Conservation (phyloP, 2,329 filamentous ascomycete species). For the Didymella sp. region DNA sequence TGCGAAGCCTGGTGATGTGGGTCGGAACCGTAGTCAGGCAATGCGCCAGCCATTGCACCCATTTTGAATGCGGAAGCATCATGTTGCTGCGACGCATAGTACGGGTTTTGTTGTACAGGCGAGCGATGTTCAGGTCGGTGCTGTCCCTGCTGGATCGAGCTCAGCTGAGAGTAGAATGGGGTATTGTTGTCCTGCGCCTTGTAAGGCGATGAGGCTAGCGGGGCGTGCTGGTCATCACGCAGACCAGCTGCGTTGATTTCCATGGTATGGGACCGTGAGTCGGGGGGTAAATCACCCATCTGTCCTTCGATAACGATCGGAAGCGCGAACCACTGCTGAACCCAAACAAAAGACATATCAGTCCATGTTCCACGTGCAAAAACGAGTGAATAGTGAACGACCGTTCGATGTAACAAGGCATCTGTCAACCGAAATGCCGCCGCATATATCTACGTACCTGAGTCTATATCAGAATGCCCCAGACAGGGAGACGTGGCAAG, state of each 20-base stretch:
- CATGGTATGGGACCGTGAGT: conserved; percentile 39
- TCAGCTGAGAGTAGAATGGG: conserved; percentile 50
- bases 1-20: conserved; percentile 30
- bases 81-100: conserved; percentile 39
- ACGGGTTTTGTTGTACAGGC: conserved; percentile 30
- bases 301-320: conserved; percentile 48
- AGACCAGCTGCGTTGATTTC: conserved; percentile 40
- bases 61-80: conserved; percentile 44
- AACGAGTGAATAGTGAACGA: conserved; percentile 30
- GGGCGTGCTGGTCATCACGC: conserved; percentile 33
- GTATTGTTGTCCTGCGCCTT: conserved; percentile 35
- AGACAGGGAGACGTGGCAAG: conserved; percentile 40
- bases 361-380: conserved; percentile 42
- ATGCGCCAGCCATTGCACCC: conserved; percentile 45
- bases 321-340: conserved; percentile 54
- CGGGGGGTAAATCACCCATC: conserved; percentile 51
- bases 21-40: conserved; percentile 47
- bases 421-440: conserved; percentile 11
- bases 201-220: conserved; percentile 23
- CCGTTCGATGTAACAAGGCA: conserved; percentile 24
- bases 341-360: conserved; percentile 53
- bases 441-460: conserved; percentile 43
- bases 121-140: conserved; percentile 40
- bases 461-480: conserved; percentile 41
- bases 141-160: conserved; percentile 40